Conservation (phyloP, 1,139 yeast species). For the Pichia sp. region DNA sequence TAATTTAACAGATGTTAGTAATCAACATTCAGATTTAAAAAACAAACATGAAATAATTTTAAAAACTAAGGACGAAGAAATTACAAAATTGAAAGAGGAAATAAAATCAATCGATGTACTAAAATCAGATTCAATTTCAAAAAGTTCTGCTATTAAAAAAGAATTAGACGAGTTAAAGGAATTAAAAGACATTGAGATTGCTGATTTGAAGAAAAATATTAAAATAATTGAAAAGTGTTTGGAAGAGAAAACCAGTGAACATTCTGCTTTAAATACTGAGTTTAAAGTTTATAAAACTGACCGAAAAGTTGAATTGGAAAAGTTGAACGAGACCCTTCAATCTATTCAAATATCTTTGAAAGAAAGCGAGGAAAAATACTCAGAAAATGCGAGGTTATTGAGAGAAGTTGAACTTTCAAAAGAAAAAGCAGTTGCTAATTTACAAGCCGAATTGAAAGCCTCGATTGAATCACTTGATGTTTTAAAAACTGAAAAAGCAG, state of each 20-base stretch:
- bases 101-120: neutral
- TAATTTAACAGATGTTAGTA: neutral
- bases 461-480: neutral
- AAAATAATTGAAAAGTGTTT: neutral
- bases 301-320: neutral
- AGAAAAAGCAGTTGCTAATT: conserved; percentile 1
- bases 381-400: conserved; percentile 1
- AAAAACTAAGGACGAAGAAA: neutral
- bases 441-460: neutral
- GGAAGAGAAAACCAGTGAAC: conserved; percentile 1
- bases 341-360: conserved; percentile 1
- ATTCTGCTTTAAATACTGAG: neutral
- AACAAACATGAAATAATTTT: neutral
- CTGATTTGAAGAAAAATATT: conserved; percentile 2
- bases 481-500: neutral
- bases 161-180: conserved; percentile 5
- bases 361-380: neutral
- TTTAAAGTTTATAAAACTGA: conserved; percentile 3
- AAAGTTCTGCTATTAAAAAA: neutral
- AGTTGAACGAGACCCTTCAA: neutral
- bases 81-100: neutral
- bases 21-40: conserved; percentile 2
- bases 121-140: neutral
- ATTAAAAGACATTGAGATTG: conserved; percentile 3
- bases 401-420: conserved; percentile 1